phyloP scores from a whole-genome alignment of 2,329 filamentous ascomycete species.

The Xylaria arbuscula region DNA sequence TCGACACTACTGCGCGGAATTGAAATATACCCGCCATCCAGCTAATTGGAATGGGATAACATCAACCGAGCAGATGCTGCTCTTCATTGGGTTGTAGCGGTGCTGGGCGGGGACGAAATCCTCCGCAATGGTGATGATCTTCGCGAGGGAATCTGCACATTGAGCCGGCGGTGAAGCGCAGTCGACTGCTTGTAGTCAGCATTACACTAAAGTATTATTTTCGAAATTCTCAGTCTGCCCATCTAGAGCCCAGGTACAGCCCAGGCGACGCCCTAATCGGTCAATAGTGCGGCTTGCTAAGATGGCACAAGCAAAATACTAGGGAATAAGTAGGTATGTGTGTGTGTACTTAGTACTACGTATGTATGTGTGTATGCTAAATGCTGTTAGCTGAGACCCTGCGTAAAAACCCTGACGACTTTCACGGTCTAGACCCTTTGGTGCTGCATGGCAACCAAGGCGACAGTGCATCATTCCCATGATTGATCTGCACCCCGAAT shows the following conservation, averaged over 20 bases:
- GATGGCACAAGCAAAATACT: conserved; percentile 12
- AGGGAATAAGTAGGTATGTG: background rate
- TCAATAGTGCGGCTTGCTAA: background rate
- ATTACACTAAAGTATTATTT: background rate
- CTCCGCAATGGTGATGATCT: conserved; percentile 18
- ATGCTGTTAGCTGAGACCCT: conserved; percentile 26
- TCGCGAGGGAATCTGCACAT: conserved; percentile 26
- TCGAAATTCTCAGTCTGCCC: background rate
- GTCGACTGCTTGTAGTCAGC: conserved; percentile 10
- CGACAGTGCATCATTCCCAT: conserved; percentile 25
- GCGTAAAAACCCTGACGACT: conserved; percentile 5
- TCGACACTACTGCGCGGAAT: background rate
- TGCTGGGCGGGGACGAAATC: conserved; percentile 4
- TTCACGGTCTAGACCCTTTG: conserved; percentile 31
- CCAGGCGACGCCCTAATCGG: background rate
- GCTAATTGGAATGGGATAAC: conserved; percentile 6
- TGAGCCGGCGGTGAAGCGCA: conserved; percentile 30
- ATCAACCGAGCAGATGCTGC: background rate
- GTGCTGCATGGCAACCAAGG: conserved; percentile 35
- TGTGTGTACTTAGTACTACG: too few species aligned
- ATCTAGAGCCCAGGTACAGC: too few species aligned
- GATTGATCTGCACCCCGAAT: conserved; percentile 27
- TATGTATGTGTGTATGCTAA: background rate
- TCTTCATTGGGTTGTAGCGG: conserved; percentile 1
- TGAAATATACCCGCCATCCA: background rate